These are phyloP conservation scores for Trichocomaceae sp. DNA, from an alignment of 2,329 filamentous ascomycete genomes.

Conservation along the genomic window DNA sequence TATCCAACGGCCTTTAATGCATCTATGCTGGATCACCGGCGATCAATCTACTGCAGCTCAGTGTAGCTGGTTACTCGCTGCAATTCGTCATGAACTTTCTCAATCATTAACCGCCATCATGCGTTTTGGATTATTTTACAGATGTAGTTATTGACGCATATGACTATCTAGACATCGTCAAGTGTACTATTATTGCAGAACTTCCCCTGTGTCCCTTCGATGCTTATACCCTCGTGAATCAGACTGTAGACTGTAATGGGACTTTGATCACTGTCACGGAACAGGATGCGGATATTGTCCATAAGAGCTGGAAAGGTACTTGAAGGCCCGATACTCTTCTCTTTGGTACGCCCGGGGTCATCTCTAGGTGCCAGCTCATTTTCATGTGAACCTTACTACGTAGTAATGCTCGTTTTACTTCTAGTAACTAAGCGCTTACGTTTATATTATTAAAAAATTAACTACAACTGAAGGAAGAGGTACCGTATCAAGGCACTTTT, in stretches of 20 bases:
- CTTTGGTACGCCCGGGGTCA: slow-evolving; percentile 34
- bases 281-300: background rate
- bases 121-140: slow-evolving; percentile 10
- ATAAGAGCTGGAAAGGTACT: background rate
- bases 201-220: slow-evolving; percentile 10
- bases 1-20: slow-evolving; percentile 42
- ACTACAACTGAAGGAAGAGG: too few species aligned
- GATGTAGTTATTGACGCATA: slow-evolving; percentile 5
- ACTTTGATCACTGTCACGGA: background rate
- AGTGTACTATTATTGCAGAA: slow-evolving; percentile 13
- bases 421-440: too few species aligned
- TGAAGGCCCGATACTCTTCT: background rate
- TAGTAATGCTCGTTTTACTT: too few species aligned
- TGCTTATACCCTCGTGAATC: slow-evolving; percentile 3
- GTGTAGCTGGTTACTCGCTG: background rate
- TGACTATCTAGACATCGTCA: slow-evolving; percentile 11
- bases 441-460: too few species aligned
- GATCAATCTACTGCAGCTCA: slow-evolving; percentile 35
- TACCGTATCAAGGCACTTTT: too few species aligned
- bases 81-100: background rate
- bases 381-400: background rate
- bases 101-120: slow-evolving; percentile 2
- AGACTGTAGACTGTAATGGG: background rate
- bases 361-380: background rate
- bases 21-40: slow-evolving; percentile 33